A percentile compares a stretch with the other conserved stretches of the same genome.
phyloP scores from a whole-genome alignment of 2,329 filamentous ascomycete genomes.

The Beauveria rudraprayagi region DNA sequence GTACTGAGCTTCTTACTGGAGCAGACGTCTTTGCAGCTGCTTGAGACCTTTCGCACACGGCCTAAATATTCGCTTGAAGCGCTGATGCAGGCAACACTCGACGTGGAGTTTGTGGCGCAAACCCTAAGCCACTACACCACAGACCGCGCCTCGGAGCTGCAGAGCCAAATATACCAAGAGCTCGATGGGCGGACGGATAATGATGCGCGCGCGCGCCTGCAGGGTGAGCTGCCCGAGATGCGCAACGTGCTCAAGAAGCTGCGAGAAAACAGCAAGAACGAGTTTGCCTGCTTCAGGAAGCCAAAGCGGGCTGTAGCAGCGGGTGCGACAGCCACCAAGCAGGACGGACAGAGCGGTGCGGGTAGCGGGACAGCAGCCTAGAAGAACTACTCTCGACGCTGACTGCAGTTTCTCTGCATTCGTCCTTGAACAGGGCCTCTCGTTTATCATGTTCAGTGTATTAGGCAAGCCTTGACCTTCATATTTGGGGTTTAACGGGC shows the following conservation, averaged over 20 bases:
- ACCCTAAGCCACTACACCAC: slow-evolving; percentile 86
- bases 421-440: background rate
- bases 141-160: slow-evolving; percentile 69
- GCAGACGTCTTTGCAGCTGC: slow-evolving; percentile 68
- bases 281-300: slow-evolving; percentile 81
- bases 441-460: background rate
- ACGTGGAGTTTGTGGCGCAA: slow-evolving; percentile 94
- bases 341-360: slow-evolving; percentile 4
- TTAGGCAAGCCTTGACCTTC: background rate
- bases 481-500: background rate
- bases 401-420: background rate
- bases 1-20: slow-evolving; percentile 85
- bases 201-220: slow-evolving; percentile 68
- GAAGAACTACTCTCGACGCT: slow-evolving; percentile 12
- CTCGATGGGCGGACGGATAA: slow-evolving; percentile 85
- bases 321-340: background rate
- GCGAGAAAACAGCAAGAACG: slow-evolving; percentile 70
- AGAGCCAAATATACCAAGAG: slow-evolving; percentile 87
- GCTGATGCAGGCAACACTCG: slow-evolving; percentile 93
- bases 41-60: slow-evolving; percentile 66
- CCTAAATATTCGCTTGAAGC: slow-evolving; percentile 65
- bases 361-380: slow-evolving; percentile 18
- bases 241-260: slow-evolving; percentile 76
- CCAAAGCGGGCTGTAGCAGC: slow-evolving; percentile 36
- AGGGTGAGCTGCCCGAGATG: slow-evolving; percentile 86